Percentiles rank a stretch among this genome's conserved stretches.
phyloP scores from a whole-genome alignment of 2,329 filamentous ascomycete species.

The Botrytis tulipae region DNA sequence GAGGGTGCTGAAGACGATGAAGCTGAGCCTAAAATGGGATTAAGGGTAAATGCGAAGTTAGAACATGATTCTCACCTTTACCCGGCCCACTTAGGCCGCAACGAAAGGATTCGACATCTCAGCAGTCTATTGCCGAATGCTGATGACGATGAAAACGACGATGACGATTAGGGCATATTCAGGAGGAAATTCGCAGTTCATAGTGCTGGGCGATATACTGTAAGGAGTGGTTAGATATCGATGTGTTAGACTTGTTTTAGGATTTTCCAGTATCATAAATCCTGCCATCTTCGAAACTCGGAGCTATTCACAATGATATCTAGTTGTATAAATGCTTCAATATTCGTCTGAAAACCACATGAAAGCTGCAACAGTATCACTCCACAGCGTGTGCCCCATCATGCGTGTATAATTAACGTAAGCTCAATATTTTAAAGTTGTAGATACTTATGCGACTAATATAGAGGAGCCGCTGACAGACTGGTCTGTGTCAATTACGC shows the following conservation, averaged over 20 bases:
- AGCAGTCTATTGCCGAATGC: neutral
- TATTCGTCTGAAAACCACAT: neutral
- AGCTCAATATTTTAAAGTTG: neutral
- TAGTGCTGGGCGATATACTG: too few relatives aligned
- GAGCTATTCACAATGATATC: neutral
- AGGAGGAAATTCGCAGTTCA: neutral
- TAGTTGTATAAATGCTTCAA: neutral
- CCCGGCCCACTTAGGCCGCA: neutral
- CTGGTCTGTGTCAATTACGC: neutral
- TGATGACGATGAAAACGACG: neutral
- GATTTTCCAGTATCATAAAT: neutral
- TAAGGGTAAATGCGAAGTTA: slow-evolving; percentile 45
- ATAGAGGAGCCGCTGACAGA: neutral
- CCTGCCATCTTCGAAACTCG: neutral
- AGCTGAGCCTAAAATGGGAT: slow-evolving; percentile 49
- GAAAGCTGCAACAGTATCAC: neutral
- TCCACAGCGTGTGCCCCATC: neutral
- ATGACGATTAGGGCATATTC: neutral
- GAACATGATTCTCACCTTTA: slow-evolving; percentile 31
- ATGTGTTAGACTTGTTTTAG: neutral
- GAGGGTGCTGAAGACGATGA: slow-evolving; percentile 58
- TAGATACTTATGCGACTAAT: neutral
- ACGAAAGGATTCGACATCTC: neutral
- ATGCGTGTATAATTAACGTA: neutral
- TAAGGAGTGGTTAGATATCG: neutral